phyloP scores from a whole-genome alignment of 2,329 filamentous ascomycete genomes.

The Neobulgaria alba region DNA sequence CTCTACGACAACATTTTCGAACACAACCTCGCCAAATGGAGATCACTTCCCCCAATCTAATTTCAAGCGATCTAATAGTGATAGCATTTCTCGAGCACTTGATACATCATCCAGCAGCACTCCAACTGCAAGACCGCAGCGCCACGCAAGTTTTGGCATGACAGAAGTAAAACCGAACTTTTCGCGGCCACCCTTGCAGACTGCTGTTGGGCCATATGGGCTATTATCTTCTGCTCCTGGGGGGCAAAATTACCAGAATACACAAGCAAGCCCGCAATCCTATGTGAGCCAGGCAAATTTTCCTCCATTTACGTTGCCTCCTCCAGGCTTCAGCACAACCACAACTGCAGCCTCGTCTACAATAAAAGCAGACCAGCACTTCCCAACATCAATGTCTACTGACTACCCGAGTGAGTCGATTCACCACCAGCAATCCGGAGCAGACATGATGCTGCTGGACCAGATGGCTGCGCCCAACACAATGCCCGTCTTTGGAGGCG shows the following conservation, averaged over 20 bases:
- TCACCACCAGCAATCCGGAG: conserved; percentile 29
- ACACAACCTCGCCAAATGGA: conserved; percentile 19
- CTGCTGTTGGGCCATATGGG: conserved; percentile 40
- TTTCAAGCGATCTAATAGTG: conserved; percentile 27
- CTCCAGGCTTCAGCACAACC: conserved; percentile 43
- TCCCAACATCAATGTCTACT: conserved; percentile 24
- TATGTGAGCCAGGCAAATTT: conserved; percentile 56
- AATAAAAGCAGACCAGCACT: conserved; percentile 22
- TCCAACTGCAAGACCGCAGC: conserved; percentile 15
- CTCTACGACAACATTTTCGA: conserved; percentile 24
- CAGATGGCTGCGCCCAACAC: conserved; percentile 57
- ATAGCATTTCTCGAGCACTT: conserved; percentile 17
- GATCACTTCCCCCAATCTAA: conserved; percentile 17
- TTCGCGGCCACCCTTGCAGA: conserved; percentile 39
- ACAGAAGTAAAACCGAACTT: conserved; percentile 29
- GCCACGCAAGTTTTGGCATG: conserved; percentile 27
- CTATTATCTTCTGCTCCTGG: conserved; percentile 44
- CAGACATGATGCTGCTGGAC: conserved; percentile 51
- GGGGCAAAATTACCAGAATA: conserved; percentile 36
- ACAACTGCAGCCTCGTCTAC: conserved; percentile 28
- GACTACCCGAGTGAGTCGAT: conserved; percentile 28
- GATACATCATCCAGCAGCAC: conserved; percentile 16
- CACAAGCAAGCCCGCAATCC: conserved; percentile 36
- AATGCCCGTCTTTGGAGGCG: conserved; percentile 80
- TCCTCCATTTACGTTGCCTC: conserved; percentile 53